Base-by-base conservation (phyloP, 306 rosid species). In the Spatholobus suberectus region DNA sequence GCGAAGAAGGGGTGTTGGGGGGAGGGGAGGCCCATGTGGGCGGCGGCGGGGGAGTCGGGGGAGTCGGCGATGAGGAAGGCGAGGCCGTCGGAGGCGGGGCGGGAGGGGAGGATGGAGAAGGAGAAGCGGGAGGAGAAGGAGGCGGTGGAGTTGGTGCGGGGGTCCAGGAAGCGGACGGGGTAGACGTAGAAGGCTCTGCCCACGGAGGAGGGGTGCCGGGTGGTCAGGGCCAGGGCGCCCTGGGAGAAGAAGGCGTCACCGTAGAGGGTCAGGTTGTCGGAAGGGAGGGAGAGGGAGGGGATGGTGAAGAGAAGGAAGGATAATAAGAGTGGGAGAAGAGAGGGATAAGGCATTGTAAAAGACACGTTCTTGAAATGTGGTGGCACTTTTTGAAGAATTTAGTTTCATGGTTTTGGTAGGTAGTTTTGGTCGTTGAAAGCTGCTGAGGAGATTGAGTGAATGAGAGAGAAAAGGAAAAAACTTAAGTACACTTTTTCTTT, bases 131-230 rank as follows among this genome's bases (percentile, higher is more conserved):
- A 88, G 1, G 93, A 84, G 86, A 95, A 95, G 71, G 97, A 93
- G 4, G 89, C 92, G 0, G 93, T 85, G 35, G 88, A 76, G 81
- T 91, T 89, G 32, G 90, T 83, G 20, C 18, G 11, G 6, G 86
- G 87, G 63, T 95, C 98, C 85, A 93, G 97, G 86, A 93, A 95
- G 1, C 88, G 89, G 74, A 95, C 70, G 0, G 97, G 97, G 88
- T 92, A 59, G 1, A 75, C 44, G 46, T 85, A 93, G 73, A 95
- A 86, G 27, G 95, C 97, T 79, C 94, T 77, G 76, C 98, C 98
- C 0, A 83, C 77, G 86, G 90, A 26, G 32, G 89, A 65, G 27
- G 46, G 86, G 58, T 87, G 87, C 62, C 86, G 87, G 55, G 86
- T 89, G 65, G 98, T 88, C 75, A 95, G 98, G 27, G 80, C 54